Base-by-base conservation (phyloP, 108 stramenopile species). In the Cyclostephanos invisitatus region DNA sequence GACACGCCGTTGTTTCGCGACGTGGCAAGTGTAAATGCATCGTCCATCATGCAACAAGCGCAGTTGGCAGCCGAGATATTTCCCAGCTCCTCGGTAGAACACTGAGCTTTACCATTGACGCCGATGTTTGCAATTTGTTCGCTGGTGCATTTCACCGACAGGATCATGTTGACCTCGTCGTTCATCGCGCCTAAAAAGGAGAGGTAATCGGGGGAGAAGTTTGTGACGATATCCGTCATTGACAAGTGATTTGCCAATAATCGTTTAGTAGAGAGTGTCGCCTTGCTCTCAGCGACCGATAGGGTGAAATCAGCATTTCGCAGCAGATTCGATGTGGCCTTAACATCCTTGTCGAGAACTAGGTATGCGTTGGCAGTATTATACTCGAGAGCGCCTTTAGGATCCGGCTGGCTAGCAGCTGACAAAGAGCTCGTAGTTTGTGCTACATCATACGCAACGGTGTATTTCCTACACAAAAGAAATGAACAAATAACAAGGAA, bases 41-140 rank as follows among this genome's bases (percentile, higher is more conserved):
- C 78, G 35, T 80, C 78, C 49, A 68, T 69, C 83, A 80, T 83
- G 65, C 83, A 83, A 47, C 83, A 83, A 11, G 83, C 78, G 36
- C 83, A 83, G 40, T 79, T 68, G 32, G 67, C 22, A 14, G 51
- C 78, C 35, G 74, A 49, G 27, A 67, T 54, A 25, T 76, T 74
- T 11, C 74, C 68, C 46, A 83, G 61, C 32, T 79, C 71, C 24
- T 63, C 20, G 49, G 27, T 64, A 32, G 58, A 40, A 64, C 83
- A 83, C 29, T 83, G 83, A 17, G 25, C 18, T 40, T 83, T 80
- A 10, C 64, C 79, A 61, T 69, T 60, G 28, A 38, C 68, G 22
- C 69, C 78, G 56, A 83, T 83, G 78, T 83, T 83, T n/a, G 73
- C 72, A 72, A 83, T 83, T 48, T 83, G 83, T 27, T 62, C 61